These are phyloP conservation scores for Linaria vulgaris DNA, from an alignment of 257 asterid species.

Conservation along the genomic window DNA sequence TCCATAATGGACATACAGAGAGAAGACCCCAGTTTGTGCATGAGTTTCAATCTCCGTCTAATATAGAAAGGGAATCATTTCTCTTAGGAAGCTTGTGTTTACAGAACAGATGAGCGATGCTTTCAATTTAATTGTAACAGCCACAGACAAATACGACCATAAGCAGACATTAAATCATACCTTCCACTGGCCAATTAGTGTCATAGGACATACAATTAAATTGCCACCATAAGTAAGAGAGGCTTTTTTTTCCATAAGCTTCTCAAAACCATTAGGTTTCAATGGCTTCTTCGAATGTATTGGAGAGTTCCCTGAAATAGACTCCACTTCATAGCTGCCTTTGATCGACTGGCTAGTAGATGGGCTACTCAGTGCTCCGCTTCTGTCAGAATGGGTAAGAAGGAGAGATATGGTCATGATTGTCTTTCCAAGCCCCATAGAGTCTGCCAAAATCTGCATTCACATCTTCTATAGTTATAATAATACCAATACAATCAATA, in stretches of 20 bases:
- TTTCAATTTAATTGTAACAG: slow-evolving; percentile 27
- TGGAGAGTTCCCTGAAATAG: slow-evolving; percentile 47
- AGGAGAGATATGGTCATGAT: slow-evolving; percentile 93
- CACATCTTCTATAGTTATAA: slow-evolving; percentile 10
- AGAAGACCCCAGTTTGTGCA: slow-evolving; percentile 70
- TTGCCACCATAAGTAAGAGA: slow-evolving; percentile 70
- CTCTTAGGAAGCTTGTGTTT: slow-evolving; percentile 16
- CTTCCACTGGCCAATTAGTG: slow-evolving; percentile 98
- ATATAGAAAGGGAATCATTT: slow-evolving; percentile 29
- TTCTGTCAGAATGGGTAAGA: slow-evolving; percentile 63
- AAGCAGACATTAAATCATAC: slow-evolving; percentile 37
- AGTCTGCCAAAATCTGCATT: slow-evolving; percentile 90
- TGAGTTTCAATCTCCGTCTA: slow-evolving; percentile 95
- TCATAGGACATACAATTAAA: slow-evolving; percentile 93
- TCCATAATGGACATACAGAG: slow-evolving; percentile 87
- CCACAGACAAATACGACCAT: slow-evolving; percentile 19
- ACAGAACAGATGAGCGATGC: slow-evolving; percentile 6
- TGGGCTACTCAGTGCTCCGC: slow-evolving; percentile 48
- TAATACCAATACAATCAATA: too few species aligned
- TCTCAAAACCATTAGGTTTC: slow-evolving; percentile 62
- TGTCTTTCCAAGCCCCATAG: slow-evolving; percentile 99
- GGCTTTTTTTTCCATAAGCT: slow-evolving; percentile 54
- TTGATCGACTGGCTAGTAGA: slow-evolving; percentile 39
- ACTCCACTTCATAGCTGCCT: slow-evolving; percentile 44
- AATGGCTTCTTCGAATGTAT: slow-evolving; percentile 45